Base-by-base conservation (phyloP, 1,139 yeast genomes). In the Pichia sp. region DNA sequence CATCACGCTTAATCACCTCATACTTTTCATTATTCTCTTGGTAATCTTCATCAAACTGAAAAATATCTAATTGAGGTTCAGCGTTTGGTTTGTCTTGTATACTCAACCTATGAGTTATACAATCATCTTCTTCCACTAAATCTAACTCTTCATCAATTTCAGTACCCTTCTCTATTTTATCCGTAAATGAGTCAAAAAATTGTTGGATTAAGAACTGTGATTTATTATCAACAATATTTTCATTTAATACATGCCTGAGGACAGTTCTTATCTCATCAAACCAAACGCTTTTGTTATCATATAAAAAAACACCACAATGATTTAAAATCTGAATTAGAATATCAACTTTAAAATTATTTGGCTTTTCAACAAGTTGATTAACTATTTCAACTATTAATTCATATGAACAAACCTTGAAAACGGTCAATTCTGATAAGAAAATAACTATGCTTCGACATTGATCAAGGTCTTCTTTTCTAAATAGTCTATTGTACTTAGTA, bases 91-190 rank as follows among this genome's bases (percentile, higher is more conserved):
- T 65, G 47, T 73, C 80, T 50, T 77, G 82, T 27, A 88, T 63
- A 39, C 77, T 77, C 16, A 85, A 63, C 42, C 74, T 67, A 61
- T 87, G 94, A 1, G 81, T 73, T 11, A 72, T 67, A 47, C 73
- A 76, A 46, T 83, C 89, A 1, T 80, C 83, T 18, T 78, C 83
- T 30, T 80, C 85, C 0, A 84, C 85, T 46, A 84, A 62, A 63
- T 82, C 86, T 47, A 82, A 64, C 13, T 68, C 74, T 34, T 66
- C 64, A 3, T 68, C 69, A 4, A 81, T 58, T 0, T 65, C 52
- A 20, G 70, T 68, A 6, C 34, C 47, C 2, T 45, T 48, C 27
- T 49, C 48, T 58, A 76, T 82, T 9, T 74, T 73, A 25, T 68
- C 69, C 55, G 78, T 72, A 40, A 87, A 68, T 36, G 71, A 60